A percentile compares a stretch with the other conserved stretches of the same genome.
Conservation (phyloP, 208 protist genomes). For the Trypanosoma avium region DNA sequence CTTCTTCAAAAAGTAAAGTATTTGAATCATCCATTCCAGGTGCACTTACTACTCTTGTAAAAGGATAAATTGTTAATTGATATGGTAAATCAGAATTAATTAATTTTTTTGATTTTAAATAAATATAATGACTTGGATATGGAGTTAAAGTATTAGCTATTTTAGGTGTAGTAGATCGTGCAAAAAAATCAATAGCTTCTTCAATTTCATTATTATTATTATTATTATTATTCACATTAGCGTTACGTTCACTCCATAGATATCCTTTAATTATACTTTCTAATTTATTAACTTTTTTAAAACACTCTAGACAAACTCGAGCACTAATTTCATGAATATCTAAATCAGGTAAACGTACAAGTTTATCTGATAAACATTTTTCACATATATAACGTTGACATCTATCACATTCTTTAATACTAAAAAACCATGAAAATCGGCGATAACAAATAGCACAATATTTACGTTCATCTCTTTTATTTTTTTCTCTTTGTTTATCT, state of each 20-base stretch:
- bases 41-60: conserved; percentile 23
- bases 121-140: not conserved
- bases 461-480: not conserved
- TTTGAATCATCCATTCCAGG: conserved; percentile 16
- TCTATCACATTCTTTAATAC: conserved; percentile 15
- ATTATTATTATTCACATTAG: conserved; percentile 19
- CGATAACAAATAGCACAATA: conserved; percentile 19
- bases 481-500: not conserved
- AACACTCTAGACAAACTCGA: conserved; percentile 16
- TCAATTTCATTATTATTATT: conserved; percentile 19
- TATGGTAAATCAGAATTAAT: not conserved
- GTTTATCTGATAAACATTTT: conserved; percentile 13
- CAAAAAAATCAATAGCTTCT: conserved; percentile 24
- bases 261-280: not conserved
- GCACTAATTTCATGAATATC: not conserved
- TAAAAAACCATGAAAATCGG: conserved; percentile 21
- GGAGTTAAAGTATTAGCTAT: not conserved
- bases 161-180: conserved; percentile 15
- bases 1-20: conserved; percentile 22
- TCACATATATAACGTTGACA: conserved; percentile 26
- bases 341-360: conserved; percentile 17
- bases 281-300: conserved; percentile 7
- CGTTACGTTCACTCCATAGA: conserved; percentile 2
- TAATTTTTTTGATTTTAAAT: not conserved
- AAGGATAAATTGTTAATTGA: conserved; percentile 18